Evolutionary conservation across 106 monocot genomes (phyloP), one percentile per base, ranked within the genome.

Genomic region (Allium sativum): DNA sequence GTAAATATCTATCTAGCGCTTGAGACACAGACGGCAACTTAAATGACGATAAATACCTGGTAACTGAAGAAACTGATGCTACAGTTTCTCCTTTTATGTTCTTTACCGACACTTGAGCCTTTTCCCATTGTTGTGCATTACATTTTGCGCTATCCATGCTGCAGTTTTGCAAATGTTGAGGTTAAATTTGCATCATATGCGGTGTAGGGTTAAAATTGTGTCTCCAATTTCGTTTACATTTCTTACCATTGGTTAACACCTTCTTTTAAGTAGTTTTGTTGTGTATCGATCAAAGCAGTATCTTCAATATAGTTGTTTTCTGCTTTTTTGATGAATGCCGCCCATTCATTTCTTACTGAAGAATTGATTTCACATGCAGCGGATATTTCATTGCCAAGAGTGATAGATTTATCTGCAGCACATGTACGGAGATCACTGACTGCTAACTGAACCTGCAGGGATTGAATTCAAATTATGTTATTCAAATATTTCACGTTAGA

Each of bases 231-330:
- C 4, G 41, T 4, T 12, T 21, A 9, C 5, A 13, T 12, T 18
- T 17, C 76, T 76, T 77, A 95, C 95, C 95, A 90, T 40, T 68
- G 62, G 56, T 77, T 71, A 16, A 87, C 53, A 42, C 71, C 79
- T 62, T 75, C 75, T 47, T 73, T 68, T 47, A 84, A 68, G 63
- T 13, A 18, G 53, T 56, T 43, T 65, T 50, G 73, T 56, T 70
- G 75, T n/a, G 31, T 70, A 54, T 86, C 81, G 48, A 73, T 58
- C 19, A 72, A 55, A 65, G 79, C 56, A 31, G 59, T 64, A 61
- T 79, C 80, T 18, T 71, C 76, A 48, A 64, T 46, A 43, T 75
- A 84, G 41, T 78, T 53, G 6, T 54, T 73, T 76, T 95, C 86
- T 43, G 79, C 75, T 73, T 77, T 71, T 50, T 86, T 64, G 68